Evolutionary conservation across 257 asterid species (phyloP), one percentile per base, ranked within the genome.

Genomic region (Solanum medicagineum): DNA sequence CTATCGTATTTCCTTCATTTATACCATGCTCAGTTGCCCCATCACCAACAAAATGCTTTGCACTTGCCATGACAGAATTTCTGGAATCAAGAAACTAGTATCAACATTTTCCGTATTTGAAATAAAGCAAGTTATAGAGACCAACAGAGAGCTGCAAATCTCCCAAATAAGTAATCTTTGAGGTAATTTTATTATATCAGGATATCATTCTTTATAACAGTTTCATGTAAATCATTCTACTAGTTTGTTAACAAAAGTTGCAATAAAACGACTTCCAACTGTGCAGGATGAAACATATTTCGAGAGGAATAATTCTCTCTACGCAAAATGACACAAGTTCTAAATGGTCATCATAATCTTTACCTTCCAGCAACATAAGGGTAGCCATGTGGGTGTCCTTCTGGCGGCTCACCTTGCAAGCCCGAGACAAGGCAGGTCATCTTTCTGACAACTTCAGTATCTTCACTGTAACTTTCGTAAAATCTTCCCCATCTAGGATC

Each of bases 401-500:
- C 92, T 80, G 99, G 99, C 81, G 98, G 98, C 90, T 87, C 91
- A 77, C 99, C 98, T 87, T 96, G 99, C 94, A 96, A 91, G 89
- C 98, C 98, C 49, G 94, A 68, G 36, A 96, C 97, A 22, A 95
- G 84, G 71, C 93, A 90, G 81, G 95, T 87, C 98, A 96, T 92
- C 89, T 92, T 94, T 87, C 94, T 89, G 57, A 96, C 97, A 62
- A 96, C 83, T 84, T 94, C 96, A 63, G 98, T 90, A 89, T 92
- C 92, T 88, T 96, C 99, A 87, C 99, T 90, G 81, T 94, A 95
- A 85, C 98, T 94, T 87, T 96, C 98, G 49, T 95, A 96, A 90
- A 89, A 87, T 90, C 99, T 92, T 90, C 99, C 99, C 99, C 99
- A 96, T 91, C 99, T 93, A 55, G 99, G 98, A 79, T 96, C 99